phyloP scores from a whole-genome alignment of 1,284 basidiomycete species.

The Chiua sp. region DNA sequence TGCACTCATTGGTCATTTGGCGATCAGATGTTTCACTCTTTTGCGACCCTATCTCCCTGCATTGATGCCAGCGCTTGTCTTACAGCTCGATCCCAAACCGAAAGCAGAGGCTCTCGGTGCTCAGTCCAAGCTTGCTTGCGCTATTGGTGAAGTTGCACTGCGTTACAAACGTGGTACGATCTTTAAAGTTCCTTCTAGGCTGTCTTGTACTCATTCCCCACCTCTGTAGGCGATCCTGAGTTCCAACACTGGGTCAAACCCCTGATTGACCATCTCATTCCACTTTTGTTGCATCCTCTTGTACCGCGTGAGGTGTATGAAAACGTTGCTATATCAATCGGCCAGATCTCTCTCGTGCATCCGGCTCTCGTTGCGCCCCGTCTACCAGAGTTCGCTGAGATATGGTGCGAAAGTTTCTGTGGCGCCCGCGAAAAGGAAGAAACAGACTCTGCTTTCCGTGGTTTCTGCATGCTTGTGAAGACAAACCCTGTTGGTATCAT shows the following conservation, averaged over 20 bases:
- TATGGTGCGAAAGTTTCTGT: slow-evolving; percentile 97
- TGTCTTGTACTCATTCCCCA: slow-evolving; percentile 1
- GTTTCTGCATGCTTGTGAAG: slow-evolving; percentile 96
- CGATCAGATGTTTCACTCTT: slow-evolving; percentile 91
- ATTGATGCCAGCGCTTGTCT: slow-evolving; percentile 90
- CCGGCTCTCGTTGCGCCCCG: slow-evolving; percentile 90
- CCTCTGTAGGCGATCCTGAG: slow-evolving; percentile 67
- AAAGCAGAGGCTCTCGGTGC: slow-evolving; percentile 94
- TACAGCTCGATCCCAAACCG: slow-evolving; percentile 91
- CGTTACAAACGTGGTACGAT: slow-evolving; percentile 77
- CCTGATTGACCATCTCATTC: slow-evolving; percentile 88
- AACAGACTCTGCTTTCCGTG: slow-evolving; percentile 99
- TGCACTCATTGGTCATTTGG: slow-evolving; percentile 96
- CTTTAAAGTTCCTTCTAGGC: not conserved
- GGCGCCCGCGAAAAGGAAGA: slow-evolving; percentile 99
- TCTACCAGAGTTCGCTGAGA: slow-evolving; percentile 89
- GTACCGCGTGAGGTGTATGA: slow-evolving; percentile 94
- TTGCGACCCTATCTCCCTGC: slow-evolving; percentile 85
- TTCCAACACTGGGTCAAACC: slow-evolving; percentile 91
- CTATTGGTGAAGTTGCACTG: slow-evolving; percentile 96
- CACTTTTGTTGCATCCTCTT: slow-evolving; percentile 91
- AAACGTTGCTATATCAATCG: slow-evolving; percentile 99
- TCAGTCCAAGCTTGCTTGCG: slow-evolving; percentile 99
- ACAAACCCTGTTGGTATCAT: slow-evolving; percentile 91
- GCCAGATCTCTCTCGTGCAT: slow-evolving; percentile 93